Base-by-base conservation (phyloP, 208 protist species). In the Acanthamoeba sp. region DNA sequence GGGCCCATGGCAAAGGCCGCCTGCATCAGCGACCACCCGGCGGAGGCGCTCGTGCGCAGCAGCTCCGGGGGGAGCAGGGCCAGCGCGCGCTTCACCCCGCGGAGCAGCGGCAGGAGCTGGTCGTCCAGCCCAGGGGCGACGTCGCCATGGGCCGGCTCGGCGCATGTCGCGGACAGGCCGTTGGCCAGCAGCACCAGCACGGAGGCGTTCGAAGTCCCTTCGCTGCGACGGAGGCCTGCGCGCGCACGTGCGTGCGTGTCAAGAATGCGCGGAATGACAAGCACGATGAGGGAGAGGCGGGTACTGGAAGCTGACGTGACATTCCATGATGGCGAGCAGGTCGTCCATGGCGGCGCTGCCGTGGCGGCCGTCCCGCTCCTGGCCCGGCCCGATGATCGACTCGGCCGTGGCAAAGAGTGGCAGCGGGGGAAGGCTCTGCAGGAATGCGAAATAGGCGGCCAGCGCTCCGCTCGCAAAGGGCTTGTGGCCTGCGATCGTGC, bases 171-270 rank as follows among this genome's bases (percentile, higher is more conserved):
- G 6, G 64, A 71, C 29, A 71, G 64, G n/a, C 64, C 20, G 32
- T 71, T 71, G n/a, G 64, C 64, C 64, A 71, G 27, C 64, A 71
- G 32, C 29, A 71, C 64, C 64, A 71, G 64, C 64, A 34, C 27
- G 6, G 29, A 29, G 10, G 27, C 32, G 18, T 36, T 40, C 32
- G n/a, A 71, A 71, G 9, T 36, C 64, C 38, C 64, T 71, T 36
- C 64, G 24, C 12, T 71, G 64, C 10, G 64, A 71, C 7, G 34
- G 64, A 5, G 64, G 64, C 64, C 64, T 71, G 64, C 20, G 64
- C 20, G 59, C n/a, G 27, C 9, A 22, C 57, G 20, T 66, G 27
- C 27, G 20, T 66, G 59, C 59, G 27, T 48, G 45, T 48, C 6
- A 3, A 14, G 45, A 1, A 14, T 50, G 45, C 18, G 45, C 45